Base-by-base conservation (phyloP, 108 stramenopile species). In the Fistulifera solaris region DNA sequence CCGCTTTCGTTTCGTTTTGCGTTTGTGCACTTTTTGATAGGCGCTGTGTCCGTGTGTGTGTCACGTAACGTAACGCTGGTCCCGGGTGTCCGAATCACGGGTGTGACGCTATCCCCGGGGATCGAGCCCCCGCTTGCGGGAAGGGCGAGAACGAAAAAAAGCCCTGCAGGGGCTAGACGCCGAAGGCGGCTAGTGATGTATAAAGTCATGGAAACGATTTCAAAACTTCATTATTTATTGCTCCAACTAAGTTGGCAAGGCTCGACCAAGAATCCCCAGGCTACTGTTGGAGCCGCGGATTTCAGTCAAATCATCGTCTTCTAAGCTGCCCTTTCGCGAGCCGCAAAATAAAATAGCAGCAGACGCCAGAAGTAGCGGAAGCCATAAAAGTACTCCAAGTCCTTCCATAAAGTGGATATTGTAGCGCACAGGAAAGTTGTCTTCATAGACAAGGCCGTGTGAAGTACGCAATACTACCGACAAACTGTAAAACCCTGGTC, bases 371-470 rank as follows among this genome's bases (percentile, higher is more conserved):
- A 68, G 28, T 28, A 89, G 67, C 25, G 87, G 87, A 17, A 83
- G 65, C 87, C 87, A 89, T 27, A 85, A 44, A 40, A 78, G 52
- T 2, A 72, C 27, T 41, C 71, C 67, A 55, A 77, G 72, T 10
- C 87, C 87, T 27, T 72, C 68, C 78, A 83, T 81, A 57, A 78
- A 89, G 46, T 85, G 71, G 10, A 89, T 80, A 63, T 89, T 89
- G 72, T 80, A 89, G 23, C 87, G 83, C 50, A 84, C 41, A 45
- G 80, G 78, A 56, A 89, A 89, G 31, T 68, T 64, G 41, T 89
- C 87, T 54, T 89, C 87, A 59, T 89, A 89, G 19, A 77, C 65
- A 21, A 88, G 48, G 11, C 87, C 87, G 63, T 88, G 83, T 14
- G 76, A 75, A 41, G 83, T 75, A 12, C 58, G 65, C 50, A 89